Base-by-base conservation (phyloP, 192 early-diverging fungal species). In the Coemansia sp. region DNA sequence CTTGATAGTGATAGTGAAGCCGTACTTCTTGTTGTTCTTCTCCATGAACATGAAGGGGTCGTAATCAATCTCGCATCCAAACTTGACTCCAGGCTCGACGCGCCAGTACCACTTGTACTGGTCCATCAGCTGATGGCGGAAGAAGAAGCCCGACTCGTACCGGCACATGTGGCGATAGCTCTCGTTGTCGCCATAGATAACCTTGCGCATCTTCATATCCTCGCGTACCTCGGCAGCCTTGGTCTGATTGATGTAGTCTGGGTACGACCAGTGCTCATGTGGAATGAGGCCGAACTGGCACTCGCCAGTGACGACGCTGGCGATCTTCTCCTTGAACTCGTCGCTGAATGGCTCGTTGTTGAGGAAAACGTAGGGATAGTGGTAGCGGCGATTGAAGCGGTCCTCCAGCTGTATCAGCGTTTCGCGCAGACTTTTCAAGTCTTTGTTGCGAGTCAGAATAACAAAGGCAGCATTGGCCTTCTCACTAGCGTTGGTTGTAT, bases 291-390 rank as follows among this genome's bases (percentile, higher is more conserved):
- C 84, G 64, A 80, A 86, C 55, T 71, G 47, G 9, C 79, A 72
- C 8, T 61, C n/a, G 2, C 71, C 77, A 12, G 58, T 64, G 38
- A 80, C 76, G 29, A 81, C 46, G 31, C 68, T 73, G 5, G 57
- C 58, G 2, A 89, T 74, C 16, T 83, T 86, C 31, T 60, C 33
- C 69, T 84, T 89, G 73, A 94, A 94, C 71, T 90, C 80, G 10
- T 88, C 86, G 22, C 88, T 81, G 65, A 94, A 93, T 6, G 88
- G 90, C 52, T 81, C 84, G 63, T 94, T 87, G 84, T 93, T 94
- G 36, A 94, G 69, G 72, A 94, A 93, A 10, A 94, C 88, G 75
- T 93, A 94, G 18, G 92, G 92, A 72, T 94, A 94, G 65, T 89
- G 71, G 83, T 87, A 90, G n/a, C 87, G 82, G 68, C 74, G 80